A percentile compares a stretch with the other conserved stretches of the same genome.
Conservation (phyloP, 257 asterid genomes). For the Solanum stenotomum region DNA sequence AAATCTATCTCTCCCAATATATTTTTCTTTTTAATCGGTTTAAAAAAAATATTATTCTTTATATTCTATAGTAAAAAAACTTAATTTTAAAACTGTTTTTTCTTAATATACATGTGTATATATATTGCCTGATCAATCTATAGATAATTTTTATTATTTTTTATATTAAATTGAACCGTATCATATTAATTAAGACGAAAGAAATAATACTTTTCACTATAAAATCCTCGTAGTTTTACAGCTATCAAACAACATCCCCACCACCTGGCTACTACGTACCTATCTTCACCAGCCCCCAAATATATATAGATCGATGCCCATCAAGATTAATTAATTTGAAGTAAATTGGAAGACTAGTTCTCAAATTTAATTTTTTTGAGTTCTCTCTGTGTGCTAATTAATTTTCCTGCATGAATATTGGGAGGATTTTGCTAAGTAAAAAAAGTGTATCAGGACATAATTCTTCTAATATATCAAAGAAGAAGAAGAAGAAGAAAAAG, state of each 20-base stretch:
- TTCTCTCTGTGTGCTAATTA: background rate
- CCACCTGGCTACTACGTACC: background rate
- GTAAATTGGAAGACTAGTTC: background rate
- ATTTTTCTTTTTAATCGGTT: background rate
- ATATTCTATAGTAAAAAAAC: too few species aligned
- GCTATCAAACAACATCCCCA: background rate
- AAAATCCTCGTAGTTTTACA: background rate
- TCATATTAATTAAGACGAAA: background rate
- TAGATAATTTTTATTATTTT: too few species aligned
- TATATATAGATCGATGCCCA: background rate
- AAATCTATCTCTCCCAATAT: background rate
- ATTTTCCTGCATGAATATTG: background rate
- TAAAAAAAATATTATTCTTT: background rate
- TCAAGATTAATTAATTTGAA: background rate
- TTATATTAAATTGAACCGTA: too few species aligned
- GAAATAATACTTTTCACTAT: background rate
- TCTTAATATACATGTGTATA: too few species aligned
- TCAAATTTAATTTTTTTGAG: background rate
- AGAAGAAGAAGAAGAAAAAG: background rate
- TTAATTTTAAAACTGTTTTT: too few species aligned
- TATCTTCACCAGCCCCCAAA: background rate
- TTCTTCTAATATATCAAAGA: background rate
- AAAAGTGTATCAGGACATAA: background rate
- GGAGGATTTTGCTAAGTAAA: background rate
- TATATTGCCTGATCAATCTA: too few species aligned